Evolutionary conservation across 1,284 basidiomycete genomes (phyloP).

Genomic region (Ustilago loliicola): DNA sequence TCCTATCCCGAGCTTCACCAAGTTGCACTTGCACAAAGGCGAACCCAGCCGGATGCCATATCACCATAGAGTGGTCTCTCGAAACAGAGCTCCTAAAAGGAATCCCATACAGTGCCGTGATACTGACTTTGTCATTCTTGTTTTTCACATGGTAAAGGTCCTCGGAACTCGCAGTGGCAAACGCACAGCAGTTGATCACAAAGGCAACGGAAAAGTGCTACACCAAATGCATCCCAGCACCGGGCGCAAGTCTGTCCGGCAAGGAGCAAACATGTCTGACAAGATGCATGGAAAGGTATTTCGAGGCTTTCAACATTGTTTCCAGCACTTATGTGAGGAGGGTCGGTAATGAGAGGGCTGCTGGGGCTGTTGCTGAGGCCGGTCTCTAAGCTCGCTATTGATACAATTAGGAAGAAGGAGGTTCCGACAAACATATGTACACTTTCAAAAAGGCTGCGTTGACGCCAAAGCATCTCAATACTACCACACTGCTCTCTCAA

Average conservation of each 20-base stretch:
- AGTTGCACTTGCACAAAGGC: neutral
- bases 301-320: conserved; percentile 69
- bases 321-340: conserved; percentile 61
- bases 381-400: conserved; percentile 24
- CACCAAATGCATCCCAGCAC: conserved; percentile 63
- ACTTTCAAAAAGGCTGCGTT: neutral
- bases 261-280: conserved; percentile 67
- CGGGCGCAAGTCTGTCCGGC: conserved; percentile 56
- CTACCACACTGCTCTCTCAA: neutral
- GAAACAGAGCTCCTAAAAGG: too few species aligned
- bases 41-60: neutral
- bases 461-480: neutral
- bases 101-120: neutral
- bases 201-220: conserved; percentile 70
- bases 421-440: neutral
- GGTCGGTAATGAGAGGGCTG: conserved; percentile 57
- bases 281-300: conserved; percentile 68
- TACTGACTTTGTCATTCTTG: neutral
- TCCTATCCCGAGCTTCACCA: neutral
- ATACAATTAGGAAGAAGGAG: too few species aligned
- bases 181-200: conserved; percentile 67
- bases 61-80: neutral
- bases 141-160: conserved; percentile 10
- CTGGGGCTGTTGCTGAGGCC: conserved; percentile 48
- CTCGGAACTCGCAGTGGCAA: conserved; percentile 63